Evolutionary conservation across 352 stramenopile genomes (phyloP), one percentile per base, ranked within the genome.

Genomic region (Phytophthora kernoviae): DNA sequence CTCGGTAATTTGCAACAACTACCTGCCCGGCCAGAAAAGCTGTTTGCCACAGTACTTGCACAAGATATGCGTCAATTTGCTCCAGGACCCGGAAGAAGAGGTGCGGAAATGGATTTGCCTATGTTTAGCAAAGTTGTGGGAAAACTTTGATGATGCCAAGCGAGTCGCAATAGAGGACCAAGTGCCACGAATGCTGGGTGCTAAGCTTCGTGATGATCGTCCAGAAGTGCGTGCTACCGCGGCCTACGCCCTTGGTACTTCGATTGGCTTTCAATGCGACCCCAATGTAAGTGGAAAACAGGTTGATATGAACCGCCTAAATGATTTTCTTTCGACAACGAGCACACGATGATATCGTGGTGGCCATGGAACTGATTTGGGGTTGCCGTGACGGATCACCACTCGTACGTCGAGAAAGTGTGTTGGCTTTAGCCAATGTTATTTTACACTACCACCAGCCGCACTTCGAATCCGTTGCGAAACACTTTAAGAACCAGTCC

Each of bases 111-210:
- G 73, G 87, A 65, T 88, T 24, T 98, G 93, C 41, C 68, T 99
- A 20, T 98, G 95, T 58, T 58, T 99, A 10, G 96, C 85, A 14
- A 98, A 99, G 60, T 69, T 99, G n/a, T 95, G 86, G 66, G 97
- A 98, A 55, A 91, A 94, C 34, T 97, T 97, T 64, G 73, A 91
- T 40, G 73, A 90, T 54, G 87, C 79, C 11, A 98, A 99, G 68
- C 77, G 77, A 65, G 47, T 93, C 14, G 81, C 81, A 17, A 91
- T 97, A 47, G 82, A 93, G 50, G 72, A 96, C 33, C 86, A 92
- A 36, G 68, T 98, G 20, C 93, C 97, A 45, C 76, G 83, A 12
- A 70, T 93, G 14, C 56, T 99, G 17, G 84, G 91, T 45, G 36
- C 73, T 10, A 79, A 94, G 2, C 75, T 99, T 2, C 65, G 78